These are phyloP conservation scores for Hypoxylon lienhwacheense DNA, from an alignment of 495 filamentous ascomycete species.

Conservation along the genomic window DNA sequence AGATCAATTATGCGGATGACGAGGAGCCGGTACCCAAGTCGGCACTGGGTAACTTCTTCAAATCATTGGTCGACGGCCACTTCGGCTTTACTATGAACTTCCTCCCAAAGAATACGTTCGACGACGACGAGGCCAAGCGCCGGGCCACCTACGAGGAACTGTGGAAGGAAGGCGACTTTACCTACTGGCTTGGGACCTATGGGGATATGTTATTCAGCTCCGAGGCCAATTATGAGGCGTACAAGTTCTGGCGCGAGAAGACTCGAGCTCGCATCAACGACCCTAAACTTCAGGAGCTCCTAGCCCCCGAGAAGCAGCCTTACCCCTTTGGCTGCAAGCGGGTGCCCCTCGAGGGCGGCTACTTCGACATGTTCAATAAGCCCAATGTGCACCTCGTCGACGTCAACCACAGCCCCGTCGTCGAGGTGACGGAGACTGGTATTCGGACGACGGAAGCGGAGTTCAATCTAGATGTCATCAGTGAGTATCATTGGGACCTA, in stretches of 20 bases:
- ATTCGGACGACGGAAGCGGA: slow-evolving; percentile 44
- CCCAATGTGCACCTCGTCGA: slow-evolving; percentile 58
- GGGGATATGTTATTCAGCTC: slow-evolving; percentile 49
- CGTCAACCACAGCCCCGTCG: slow-evolving; percentile 53
- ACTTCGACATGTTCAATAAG: slow-evolving; percentile 61
- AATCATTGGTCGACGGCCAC: slow-evolving; percentile 41
- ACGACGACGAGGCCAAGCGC: slow-evolving; percentile 51
- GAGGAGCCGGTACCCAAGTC: slow-evolving; percentile 51
- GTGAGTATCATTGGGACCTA: slow-evolving; percentile 41
- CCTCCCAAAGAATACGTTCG: slow-evolving; percentile 45
- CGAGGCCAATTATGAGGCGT: slow-evolving; percentile 52
- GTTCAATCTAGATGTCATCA: slow-evolving; percentile 51
- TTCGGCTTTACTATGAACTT: slow-evolving; percentile 51
- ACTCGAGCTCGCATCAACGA: slow-evolving; percentile 54
- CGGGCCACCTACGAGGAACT: slow-evolving; percentile 50
- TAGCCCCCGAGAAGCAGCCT: slow-evolving; percentile 57
- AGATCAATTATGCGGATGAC: slow-evolving; percentile 44
- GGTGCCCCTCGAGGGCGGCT: slow-evolving; percentile 56
- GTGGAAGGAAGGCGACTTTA: slow-evolving; percentile 54
- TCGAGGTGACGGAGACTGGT: slow-evolving; percentile 48
- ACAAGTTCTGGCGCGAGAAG: slow-evolving; percentile 62
- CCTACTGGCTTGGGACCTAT: slow-evolving; percentile 54
- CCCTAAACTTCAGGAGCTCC: slow-evolving; percentile 50
- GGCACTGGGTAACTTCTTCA: slow-evolving; percentile 51
- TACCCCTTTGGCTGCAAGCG: slow-evolving; percentile 60